Evolutionary conservation across 208 protist species (phyloP), one percentile per base, ranked within the genome.

Genomic region (Leishmania tropica): DNA sequence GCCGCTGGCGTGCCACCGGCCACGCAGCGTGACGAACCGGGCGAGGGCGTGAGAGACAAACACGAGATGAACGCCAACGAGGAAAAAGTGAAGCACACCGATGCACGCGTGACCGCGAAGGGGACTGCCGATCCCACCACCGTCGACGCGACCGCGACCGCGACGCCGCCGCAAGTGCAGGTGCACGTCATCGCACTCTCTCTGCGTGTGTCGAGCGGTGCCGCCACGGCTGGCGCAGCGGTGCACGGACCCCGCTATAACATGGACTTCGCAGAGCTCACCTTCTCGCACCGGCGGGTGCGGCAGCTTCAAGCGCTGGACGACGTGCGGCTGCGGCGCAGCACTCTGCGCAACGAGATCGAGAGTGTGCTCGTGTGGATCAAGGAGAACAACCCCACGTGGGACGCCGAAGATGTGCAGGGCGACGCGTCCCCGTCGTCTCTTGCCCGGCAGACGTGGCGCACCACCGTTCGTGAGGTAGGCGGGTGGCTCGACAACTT

Each of bases 311-410:
- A 95, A 70, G 74, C 73, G 13, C 40, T 88, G 13, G 92, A 97
- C 62, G 88, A 90, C 60, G 80, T 81, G 54, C 87, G 86, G 11
- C 83, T 90, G 76, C 79, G 51, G 28, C 84, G 85, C 42, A 94
- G 92, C 62, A 81, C 83, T 0, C 78, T 95, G 47, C 90, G 90
- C 31, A 96, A 96, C 79, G 89, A 92, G 54, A 83, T 96, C 28
- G 90, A 96, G 80, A 76, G 84, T 24, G 64, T 91, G 19, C 56
- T 96, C 45, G 28, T 95, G 6, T 85, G 83, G 73, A 80, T 90
- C 48, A 93, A 91, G 79, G 87, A 91, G 47, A 73, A 85, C 28
- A 68, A 80, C 24, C 77, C 82, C 47, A 80, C 75, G 37, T 94
- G 91, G 91, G 76, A 88, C n/a, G 21, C 48, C 1, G 78, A 67